These are phyloP conservation scores for Tylopilus balloui DNA, from an alignment of 768 basidiomycete genomes.

Conservation along the genomic window DNA sequence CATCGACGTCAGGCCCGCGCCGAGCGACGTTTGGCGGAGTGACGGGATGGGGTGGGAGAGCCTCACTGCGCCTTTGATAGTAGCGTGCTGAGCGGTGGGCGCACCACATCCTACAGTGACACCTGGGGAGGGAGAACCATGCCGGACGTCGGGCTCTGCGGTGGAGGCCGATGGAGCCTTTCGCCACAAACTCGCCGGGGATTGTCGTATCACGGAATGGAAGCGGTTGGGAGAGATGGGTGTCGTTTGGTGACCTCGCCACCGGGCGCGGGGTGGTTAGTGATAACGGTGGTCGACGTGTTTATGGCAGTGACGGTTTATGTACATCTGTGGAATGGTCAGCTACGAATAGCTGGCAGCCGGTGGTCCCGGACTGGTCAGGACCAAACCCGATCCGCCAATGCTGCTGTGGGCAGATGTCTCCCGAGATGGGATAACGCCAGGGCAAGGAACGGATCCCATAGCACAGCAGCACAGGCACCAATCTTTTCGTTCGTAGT, in stretches of 20 bases:
- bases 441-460: not conserved
- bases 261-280: not conserved
- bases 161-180: conserved; percentile 1
- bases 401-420: not conserved
- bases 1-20: conserved; percentile 1
- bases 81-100: conserved; percentile 1
- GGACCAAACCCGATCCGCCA: too few species aligned
- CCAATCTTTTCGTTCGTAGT: not conserved
- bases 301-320: not conserved
- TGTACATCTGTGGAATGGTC: too few species aligned
- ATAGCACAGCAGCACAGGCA: not conserved
- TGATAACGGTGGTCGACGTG: not conserved
- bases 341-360: too few species aligned
- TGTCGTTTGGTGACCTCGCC: not conserved
- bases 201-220: not conserved
- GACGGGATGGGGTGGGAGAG: conserved; percentile 4
- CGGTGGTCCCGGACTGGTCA: too few species aligned
- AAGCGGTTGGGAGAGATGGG: not conserved
- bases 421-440: not conserved
- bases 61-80: not conserved
- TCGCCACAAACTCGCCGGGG: not conserved
- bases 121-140: conserved; percentile 1
- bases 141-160: conserved; percentile 5
- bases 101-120: not conserved
- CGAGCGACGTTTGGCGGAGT: not conserved